phyloP scores from a whole-genome alignment of 768 basidiomycete genomes.

The Podaxis mareebaensis region DNA sequence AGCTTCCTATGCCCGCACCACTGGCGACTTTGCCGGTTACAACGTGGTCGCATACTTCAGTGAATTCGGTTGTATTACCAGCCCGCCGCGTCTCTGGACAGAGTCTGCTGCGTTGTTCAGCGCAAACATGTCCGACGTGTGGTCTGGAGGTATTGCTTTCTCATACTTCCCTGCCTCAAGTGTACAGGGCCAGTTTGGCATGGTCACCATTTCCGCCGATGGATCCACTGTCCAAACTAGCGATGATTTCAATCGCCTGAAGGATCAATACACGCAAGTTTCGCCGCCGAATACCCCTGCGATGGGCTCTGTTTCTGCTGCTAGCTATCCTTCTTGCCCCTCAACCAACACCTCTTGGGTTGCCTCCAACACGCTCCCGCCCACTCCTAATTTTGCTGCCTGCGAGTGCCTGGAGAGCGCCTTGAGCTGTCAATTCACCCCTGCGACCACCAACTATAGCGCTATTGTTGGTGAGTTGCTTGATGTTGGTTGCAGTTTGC shows the following conservation, averaged over 20 bases:
- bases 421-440: conserved; percentile 75
- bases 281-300: conserved; percentile 64
- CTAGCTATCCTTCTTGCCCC: conserved; percentile 67
- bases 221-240: conserved; percentile 64
- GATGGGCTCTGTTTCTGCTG: conserved; percentile 38
- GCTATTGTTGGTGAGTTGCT: conserved; percentile 60
- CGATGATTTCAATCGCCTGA: conserved; percentile 68
- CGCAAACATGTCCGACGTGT: conserved; percentile 70
- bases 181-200: conserved; percentile 76
- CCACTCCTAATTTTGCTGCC: conserved; percentile 80
- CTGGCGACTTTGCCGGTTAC: conserved; percentile 57
- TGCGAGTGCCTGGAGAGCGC: conserved; percentile 73
- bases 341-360: conserved; percentile 55
- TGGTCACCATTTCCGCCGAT: conserved; percentile 75
- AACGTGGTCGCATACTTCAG: conserved; percentile 89
- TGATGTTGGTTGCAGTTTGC: conserved; percentile 73
- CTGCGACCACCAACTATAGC: conserved; percentile 59
- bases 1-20: conserved; percentile 54
- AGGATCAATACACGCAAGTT: conserved; percentile 58
- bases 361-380: conserved; percentile 71
- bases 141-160: conserved; percentile 89
- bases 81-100: conserved; percentile 71
- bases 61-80: conserved; percentile 77
- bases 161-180: conserved; percentile 86
- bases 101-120: conserved; percentile 77